Conservation (phyloP, 176 grass and related monocot species). For the Panicum miliaceum region DNA sequence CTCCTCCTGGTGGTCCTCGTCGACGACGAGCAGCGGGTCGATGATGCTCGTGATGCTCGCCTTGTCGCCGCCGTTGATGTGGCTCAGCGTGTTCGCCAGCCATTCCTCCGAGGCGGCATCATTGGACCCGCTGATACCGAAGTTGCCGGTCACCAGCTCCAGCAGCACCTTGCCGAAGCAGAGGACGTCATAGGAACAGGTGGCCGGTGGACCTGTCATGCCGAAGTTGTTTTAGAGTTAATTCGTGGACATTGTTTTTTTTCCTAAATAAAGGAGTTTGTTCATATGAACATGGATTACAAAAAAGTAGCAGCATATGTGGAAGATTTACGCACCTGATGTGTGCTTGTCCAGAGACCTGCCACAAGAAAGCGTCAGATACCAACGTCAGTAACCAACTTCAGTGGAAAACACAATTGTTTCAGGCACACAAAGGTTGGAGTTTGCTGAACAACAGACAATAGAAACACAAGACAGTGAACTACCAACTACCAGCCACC, state of each 20-base stretch:
- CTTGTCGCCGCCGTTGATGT: conserved; percentile 61
- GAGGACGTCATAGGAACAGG: conserved; percentile 75
- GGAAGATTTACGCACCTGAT: conserved; percentile 56
- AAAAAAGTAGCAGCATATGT: background rate
- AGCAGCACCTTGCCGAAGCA: conserved; percentile 95
- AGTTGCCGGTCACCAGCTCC: conserved; percentile 81
- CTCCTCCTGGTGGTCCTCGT: conserved; percentile 96
- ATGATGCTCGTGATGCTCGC: conserved; percentile 53
- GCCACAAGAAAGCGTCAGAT: conserved; percentile 39
- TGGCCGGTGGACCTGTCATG: conserved; percentile 64
- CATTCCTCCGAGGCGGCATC: conserved; percentile 58
- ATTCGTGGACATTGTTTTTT: background rate
- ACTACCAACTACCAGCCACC: conserved; percentile 22
- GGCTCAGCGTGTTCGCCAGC: conserved; percentile 51
- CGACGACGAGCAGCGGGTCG: conserved; percentile 66
- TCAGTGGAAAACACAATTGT: conserved; percentile 18
- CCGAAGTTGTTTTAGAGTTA: background rate
- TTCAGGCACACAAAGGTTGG: conserved; percentile 1
- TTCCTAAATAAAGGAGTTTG: background rate
- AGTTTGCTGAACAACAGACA: conserved; percentile 43
- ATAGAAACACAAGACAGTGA: conserved; percentile 18
- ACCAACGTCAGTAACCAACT: conserved; percentile 41
- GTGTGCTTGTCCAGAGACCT: conserved; percentile 73
- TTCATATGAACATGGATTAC: background rate
- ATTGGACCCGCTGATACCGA: conserved; percentile 63